These are phyloP conservation scores for Chionographis japonica DNA, from an alignment of 106 monocot species.

Conservation along the genomic window DNA sequence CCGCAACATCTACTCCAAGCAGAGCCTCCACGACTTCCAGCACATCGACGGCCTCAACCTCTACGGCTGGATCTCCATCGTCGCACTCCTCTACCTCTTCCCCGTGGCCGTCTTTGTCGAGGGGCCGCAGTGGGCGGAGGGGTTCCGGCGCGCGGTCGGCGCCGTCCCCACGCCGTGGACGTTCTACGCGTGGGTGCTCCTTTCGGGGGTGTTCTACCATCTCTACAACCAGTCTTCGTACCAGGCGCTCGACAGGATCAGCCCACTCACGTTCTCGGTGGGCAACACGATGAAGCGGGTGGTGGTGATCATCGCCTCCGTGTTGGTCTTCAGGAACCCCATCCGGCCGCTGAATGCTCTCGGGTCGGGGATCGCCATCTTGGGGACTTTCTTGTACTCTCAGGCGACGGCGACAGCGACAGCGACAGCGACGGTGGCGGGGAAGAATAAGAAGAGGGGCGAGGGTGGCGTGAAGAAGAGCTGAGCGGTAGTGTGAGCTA, in stretches of 20 bases:
- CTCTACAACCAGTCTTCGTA: slow-evolving; percentile 68
- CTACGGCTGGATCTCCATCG: slow-evolving; percentile 54
- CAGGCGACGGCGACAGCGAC: slow-evolving; percentile 44
- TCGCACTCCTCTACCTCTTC: slow-evolving; percentile 40
- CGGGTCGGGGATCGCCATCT: slow-evolving; percentile 54
- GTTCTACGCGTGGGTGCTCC: slow-evolving; percentile 41
- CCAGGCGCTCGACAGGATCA: slow-evolving; percentile 48
- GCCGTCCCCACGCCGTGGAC: slow-evolving; percentile 11
- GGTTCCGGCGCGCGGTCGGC: slow-evolving; percentile 21
- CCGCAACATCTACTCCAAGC: slow-evolving; percentile 60
- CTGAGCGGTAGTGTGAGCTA: neutral
- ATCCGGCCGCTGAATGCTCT: slow-evolving; percentile 54
- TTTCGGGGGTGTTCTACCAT: slow-evolving; percentile 63
- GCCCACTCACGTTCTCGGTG: slow-evolving; percentile 48
- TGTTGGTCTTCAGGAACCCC: slow-evolving; percentile 52
- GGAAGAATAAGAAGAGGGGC: slow-evolving; percentile 9
- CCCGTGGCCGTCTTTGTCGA: slow-evolving; percentile 56
- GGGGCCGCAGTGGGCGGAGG: slow-evolving; percentile 40
- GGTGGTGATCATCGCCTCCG: slow-evolving; percentile 48
- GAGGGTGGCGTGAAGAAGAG: neutral
- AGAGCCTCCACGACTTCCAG: slow-evolving; percentile 37
- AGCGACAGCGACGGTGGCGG: slow-evolving; percentile 22
- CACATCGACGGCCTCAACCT: slow-evolving; percentile 53
- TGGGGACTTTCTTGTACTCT: slow-evolving; percentile 63
- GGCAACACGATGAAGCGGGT: slow-evolving; percentile 68